These are phyloP conservation scores for Kodamaea sp. DNA, from an alignment of 1,139 yeast genomes.

Conservation along the genomic window DNA sequence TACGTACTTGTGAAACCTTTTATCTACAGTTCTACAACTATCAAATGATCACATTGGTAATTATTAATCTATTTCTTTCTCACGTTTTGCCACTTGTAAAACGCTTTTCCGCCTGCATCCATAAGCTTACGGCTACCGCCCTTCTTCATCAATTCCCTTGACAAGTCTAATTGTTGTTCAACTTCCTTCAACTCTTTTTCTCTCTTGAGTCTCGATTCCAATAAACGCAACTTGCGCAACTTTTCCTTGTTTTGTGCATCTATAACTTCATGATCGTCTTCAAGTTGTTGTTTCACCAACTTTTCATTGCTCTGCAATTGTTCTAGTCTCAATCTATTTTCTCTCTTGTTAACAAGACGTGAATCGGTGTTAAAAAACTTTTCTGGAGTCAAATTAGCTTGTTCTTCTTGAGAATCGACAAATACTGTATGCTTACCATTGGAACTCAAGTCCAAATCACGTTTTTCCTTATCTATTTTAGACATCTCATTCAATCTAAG, in stretches of 20 bases:
- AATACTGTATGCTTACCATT: constrained; percentile 79
- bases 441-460: constrained; percentile 52
- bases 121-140: constrained; percentile 79
- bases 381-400: constrained; percentile 59
- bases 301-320: constrained; percentile 51
- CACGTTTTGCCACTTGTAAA: constrained; percentile 84
- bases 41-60: neutral
- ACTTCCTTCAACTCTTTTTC: constrained; percentile 64
- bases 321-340: constrained; percentile 63
- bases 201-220: constrained; percentile 62
- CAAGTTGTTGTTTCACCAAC: constrained; percentile 24
- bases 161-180: constrained; percentile 68
- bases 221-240: constrained; percentile 51
- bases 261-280: constrained; percentile 31
- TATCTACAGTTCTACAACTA: neutral
- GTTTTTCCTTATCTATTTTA: constrained; percentile 59
- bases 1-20: too few relatives aligned
- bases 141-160: constrained; percentile 84
- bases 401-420: constrained; percentile 60
- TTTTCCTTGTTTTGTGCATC: constrained; percentile 52
- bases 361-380: constrained; percentile 67
- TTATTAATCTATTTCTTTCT: constrained; percentile 63
- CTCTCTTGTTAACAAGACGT: constrained; percentile 57
- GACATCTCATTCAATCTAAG: constrained; percentile 64
- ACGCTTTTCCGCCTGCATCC: constrained; percentile 59